Evolutionary conservation across 169 alveolate species (phyloP), one percentile per base, ranked within the genome.

Genomic region (Miamiensis avidus): DNA sequence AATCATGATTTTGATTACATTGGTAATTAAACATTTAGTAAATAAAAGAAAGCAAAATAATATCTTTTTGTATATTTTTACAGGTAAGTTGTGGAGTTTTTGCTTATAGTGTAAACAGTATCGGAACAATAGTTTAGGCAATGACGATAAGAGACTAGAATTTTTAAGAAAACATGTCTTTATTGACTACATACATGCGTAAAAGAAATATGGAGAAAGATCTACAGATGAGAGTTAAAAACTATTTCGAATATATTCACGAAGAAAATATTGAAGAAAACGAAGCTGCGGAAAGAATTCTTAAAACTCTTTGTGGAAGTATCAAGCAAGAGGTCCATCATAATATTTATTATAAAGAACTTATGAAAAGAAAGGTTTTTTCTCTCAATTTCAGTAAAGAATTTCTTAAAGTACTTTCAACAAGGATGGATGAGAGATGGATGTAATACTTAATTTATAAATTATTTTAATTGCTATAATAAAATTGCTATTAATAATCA

Each of bases 21-120:
- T 79, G 69, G 69, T 49, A 49, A 49, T 11, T 11, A 20, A 4
- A 11, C 20, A 49, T 11, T 11, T 11, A 49, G 4, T 49, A 11
- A 11, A 11, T 49, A 11, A 49, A 11, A 4, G 20, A 11, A 49
- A 11, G 20, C 4, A 49, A 49, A 11, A 11, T 49, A 49, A 20
- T 4, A 11, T 49, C 4, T 49, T 49, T 11, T 11, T 11, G 20
- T 11, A 11, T 11, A 49, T 11, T 11, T 49, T 49, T 49, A 11
- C 20, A 49, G 65, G n/a, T 79, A 0, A 49, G 84, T 6, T 79
- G 84, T 79, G 84, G 84, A 34, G 84, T 79, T 29, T 79, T 79
- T 29, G 84, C 84, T 29, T 79, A 79, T 34, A 79, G 84, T 79
- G 84, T 79, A 0, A 79, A 79, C 30, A 34, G 75, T 31, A 64